Evolutionary conservation across 352 stramenopile genomes (phyloP).

Genomic region (Phytophthora meadii): DNA sequence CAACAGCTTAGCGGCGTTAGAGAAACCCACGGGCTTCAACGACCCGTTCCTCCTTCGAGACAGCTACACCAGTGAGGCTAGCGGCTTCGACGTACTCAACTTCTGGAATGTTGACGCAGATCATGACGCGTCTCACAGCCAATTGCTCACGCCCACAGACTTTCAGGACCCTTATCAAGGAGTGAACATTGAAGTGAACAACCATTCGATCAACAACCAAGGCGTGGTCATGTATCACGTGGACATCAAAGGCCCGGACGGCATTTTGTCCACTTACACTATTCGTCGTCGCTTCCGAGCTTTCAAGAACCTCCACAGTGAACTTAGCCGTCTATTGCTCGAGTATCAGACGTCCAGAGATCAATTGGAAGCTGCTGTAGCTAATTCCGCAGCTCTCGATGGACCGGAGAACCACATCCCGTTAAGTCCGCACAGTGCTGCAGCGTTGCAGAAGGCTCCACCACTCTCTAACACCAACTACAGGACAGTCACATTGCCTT

Average conservation of each 20-base stretch:
- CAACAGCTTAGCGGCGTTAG: conserved; percentile 64
- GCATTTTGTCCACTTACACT: conserved; percentile 84
- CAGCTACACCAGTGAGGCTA: conserved; percentile 71
- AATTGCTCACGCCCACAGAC: conserved; percentile 39
- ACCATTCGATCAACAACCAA: conserved; percentile 76
- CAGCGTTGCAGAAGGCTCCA: conserved; percentile 31
- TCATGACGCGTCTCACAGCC: conserved; percentile 44
- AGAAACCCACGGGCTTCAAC: conserved; percentile 34
- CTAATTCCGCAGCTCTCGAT: conserved; percentile 12
- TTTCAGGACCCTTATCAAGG: conserved; percentile 68
- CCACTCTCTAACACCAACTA: conserved; percentile 51
- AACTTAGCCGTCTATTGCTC: conserved; percentile 67
- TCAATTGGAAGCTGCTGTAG: conserved; percentile 13
- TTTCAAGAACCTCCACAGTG: conserved; percentile 81
- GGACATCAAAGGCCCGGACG: conserved; percentile 82
- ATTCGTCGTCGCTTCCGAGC: conserved; percentile 82
- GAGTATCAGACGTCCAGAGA: conserved; percentile 53
- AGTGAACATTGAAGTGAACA: conserved; percentile 74
- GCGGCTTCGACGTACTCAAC: conserved; percentile 64
- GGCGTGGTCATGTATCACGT: conserved; percentile 91
- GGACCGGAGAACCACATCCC: conserved; percentile 46
- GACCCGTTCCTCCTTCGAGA: conserved; percentile 44
- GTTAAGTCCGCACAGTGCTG: conserved; percentile 50
- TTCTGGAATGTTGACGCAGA: conserved; percentile 63
- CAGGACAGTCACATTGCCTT: conserved; percentile 57